phyloP scores from a whole-genome alignment of 345 rosid genomes.

The Dipteronia sinensis region DNA sequence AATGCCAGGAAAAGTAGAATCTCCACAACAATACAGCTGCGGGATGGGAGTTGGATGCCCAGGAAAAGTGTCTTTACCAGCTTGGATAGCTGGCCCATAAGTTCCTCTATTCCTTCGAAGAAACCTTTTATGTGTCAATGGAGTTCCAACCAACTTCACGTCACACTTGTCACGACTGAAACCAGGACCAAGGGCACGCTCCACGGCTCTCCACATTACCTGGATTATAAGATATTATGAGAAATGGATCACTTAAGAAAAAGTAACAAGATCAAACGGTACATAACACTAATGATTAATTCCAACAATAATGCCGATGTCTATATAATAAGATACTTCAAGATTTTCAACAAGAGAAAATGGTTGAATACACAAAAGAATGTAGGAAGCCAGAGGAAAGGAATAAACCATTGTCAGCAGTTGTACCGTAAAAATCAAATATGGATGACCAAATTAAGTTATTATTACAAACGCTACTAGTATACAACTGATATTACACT shows the following conservation, averaged over 20 bases:
- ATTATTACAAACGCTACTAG: too few species aligned
- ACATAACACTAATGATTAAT: not conserved
- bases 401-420: too few species aligned
- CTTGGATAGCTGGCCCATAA: conserved; percentile 84
- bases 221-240: conserved; percentile 20
- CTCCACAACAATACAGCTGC: conserved; percentile 84
- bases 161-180: conserved; percentile 76
- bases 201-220: conserved; percentile 94
- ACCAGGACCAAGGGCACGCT: conserved; percentile 75
- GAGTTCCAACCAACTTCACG: conserved; percentile 87
- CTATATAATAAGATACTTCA: too few species aligned
- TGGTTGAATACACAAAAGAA: too few species aligned
- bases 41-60: conserved; percentile 83
- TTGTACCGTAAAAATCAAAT: too few species aligned
- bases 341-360: too few species aligned
- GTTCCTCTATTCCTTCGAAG: conserved; percentile 82
- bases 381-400: too few species aligned
- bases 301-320: too few species aligned
- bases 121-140: conserved; percentile 81
- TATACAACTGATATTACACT: too few species aligned
- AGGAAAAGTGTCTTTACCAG: conserved; percentile 76
- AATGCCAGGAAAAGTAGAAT: conserved; percentile 92
- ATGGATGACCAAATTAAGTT: too few species aligned
- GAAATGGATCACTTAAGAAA: not conserved
- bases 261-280: not conserved